Conservation (phyloP, 306 rosid species). For the Fragaria iinumae region DNA sequence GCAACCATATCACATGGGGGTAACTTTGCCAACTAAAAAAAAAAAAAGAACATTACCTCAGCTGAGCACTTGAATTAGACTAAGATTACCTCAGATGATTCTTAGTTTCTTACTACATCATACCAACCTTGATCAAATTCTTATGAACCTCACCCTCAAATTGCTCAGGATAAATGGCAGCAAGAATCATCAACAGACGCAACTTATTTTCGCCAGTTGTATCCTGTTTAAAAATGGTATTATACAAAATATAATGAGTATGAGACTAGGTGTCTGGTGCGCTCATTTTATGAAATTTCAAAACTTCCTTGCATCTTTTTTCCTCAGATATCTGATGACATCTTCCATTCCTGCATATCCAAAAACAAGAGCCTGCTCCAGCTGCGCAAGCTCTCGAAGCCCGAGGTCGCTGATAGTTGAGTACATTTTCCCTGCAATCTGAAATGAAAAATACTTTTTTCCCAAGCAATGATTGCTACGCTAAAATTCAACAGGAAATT, state of each 20-base stretch:
- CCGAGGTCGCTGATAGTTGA: slow-evolving; percentile 62
- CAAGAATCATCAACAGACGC: slow-evolving; percentile 90
- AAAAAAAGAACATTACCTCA: slow-evolving; percentile 19
- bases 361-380: slow-evolving; percentile 90
- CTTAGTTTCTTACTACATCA: background rate
- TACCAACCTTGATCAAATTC: slow-evolving; percentile 77
- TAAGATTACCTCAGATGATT: background rate
- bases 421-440: slow-evolving; percentile 83
- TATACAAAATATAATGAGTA: background rate
- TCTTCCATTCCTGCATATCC: slow-evolving; percentile 94
- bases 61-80: slow-evolving; percentile 4
- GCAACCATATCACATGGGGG: slow-evolving; percentile 63
- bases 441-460: slow-evolving; percentile 26
- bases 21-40: slow-evolving; percentile 67
- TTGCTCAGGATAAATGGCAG: slow-evolving; percentile 90
- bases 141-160: slow-evolving; percentile 72
- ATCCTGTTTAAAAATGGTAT: slow-evolving; percentile 40
- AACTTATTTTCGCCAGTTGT: slow-evolving; percentile 72
- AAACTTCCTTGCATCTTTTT: slow-evolving; percentile 49
- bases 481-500: background rate
- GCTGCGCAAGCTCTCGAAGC: slow-evolving; percentile 74
- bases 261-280: background rate
- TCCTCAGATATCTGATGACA: slow-evolving; percentile 68
- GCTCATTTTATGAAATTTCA: background rate
- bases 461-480: slow-evolving; percentile 15